Base-by-base conservation (phyloP, 2,329 filamentous ascomycete genomes). In the Mycosphaerella arachidis region DNA sequence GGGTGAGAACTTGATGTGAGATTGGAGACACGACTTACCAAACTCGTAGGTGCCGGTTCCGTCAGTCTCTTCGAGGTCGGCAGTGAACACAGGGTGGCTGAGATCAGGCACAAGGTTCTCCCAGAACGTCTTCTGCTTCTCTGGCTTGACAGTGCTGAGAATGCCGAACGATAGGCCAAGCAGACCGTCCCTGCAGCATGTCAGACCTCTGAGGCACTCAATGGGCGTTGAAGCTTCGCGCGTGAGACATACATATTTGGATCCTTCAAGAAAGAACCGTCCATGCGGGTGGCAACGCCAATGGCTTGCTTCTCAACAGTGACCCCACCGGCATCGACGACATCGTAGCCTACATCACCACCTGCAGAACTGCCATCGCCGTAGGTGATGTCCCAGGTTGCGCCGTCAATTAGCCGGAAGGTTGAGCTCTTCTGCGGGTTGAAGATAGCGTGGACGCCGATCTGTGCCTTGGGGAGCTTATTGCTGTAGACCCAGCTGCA, bases 401-500 rank as follows among this genome's bases (percentile, higher is more conserved):
- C 75, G 10, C 82, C 82, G 2, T 76, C 48, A 40, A 84, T 73
- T 4, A 71, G 60, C 66, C 81, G 70, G 71, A 80, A 86, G 1
- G 79, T 81, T 4, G 70, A 73, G 31, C 82, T 85, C 63, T 83
- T 79, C 18, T 72, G 69, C 4, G 82, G 78, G 62, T 86, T 76
- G 70, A 80, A 88, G 46, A 82, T 73, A 7, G 78, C 74, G 74
- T 89, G 88, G 43, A 80, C 79, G 30, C 71, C 68, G 40, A 78
- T 79, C 50, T 77, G 64, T 5, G 70, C 59, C 0, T 75, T 56
- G 1, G 81, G 70, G 40, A 90, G 81, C 57, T 80, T 71, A 16
- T 83, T 85, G 76, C 83, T 88, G 77, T 91, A 88, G 24, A 88
- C 83, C 88, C 87, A 91, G 56, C 83, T 85, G 66, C 40, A 48